phyloP scores from a whole-genome alignment of 106 monocot species.

The Cymbidium sinense region DNA sequence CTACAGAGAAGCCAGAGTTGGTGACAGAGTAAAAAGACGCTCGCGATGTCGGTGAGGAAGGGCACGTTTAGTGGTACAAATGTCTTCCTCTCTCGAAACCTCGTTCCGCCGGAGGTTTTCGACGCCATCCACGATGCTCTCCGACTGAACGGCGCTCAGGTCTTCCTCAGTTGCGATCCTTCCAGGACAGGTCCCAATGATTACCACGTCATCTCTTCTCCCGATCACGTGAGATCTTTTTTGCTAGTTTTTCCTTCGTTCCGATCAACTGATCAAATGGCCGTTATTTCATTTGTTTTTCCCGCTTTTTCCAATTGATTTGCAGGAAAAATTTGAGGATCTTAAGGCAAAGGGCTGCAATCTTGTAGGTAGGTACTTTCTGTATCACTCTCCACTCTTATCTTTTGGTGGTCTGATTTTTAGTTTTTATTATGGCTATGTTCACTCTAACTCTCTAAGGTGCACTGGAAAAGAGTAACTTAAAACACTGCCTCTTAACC shows the following conservation, averaged over 20 bases:
- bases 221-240: slow-evolving; percentile 44
- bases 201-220: slow-evolving; percentile 86
- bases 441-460: too few species aligned
- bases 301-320: neutral
- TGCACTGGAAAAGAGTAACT: too few species aligned
- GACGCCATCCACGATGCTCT: slow-evolving; percentile 91
- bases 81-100: slow-evolving; percentile 81
- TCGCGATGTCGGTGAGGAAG: slow-evolving; percentile 11
- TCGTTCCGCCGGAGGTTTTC: slow-evolving; percentile 79
- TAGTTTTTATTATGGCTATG: neutral
- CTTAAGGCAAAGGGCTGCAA: slow-evolving; percentile 82
- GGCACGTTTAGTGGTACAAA: slow-evolving; percentile 62
- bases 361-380: slow-evolving; percentile 46
- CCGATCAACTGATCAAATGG: too few species aligned
- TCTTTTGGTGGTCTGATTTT: slow-evolving; percentile 3
- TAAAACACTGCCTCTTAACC: too few species aligned
- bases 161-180: slow-evolving; percentile 82
- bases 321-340: slow-evolving; percentile 87
- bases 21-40: neutral
- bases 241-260: too few species aligned
- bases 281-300: neutral
- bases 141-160: slow-evolving; percentile 75
- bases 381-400: too few species aligned
- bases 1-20: neutral
- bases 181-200: slow-evolving; percentile 49